These are phyloP conservation scores for Helianthus tuberosus DNA, from an alignment of 129 eudicot species.

Conservation along the genomic window DNA sequence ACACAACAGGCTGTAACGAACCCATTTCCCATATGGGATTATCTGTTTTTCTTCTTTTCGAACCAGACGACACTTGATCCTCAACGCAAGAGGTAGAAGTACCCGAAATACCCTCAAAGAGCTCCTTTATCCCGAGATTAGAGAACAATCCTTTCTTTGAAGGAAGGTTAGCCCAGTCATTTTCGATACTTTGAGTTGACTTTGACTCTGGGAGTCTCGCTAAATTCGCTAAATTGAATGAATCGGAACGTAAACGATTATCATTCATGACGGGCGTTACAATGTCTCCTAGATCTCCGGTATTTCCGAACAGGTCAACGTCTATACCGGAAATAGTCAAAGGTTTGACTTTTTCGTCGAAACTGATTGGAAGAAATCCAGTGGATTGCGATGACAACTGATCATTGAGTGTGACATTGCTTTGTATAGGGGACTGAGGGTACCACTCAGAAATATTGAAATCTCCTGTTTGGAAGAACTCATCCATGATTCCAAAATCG, in stretches of 20 bases:
- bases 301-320: slow-evolving; percentile 35
- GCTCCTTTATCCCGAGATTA: slow-evolving; percentile 72
- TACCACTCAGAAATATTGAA: slow-evolving; percentile 46
- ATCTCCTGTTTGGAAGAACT: slow-evolving; percentile 48
- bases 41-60: slow-evolving; percentile 60
- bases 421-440: slow-evolving; percentile 40
- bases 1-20: slow-evolving; percentile 31
- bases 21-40: slow-evolving; percentile 33
- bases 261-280: slow-evolving; percentile 32
- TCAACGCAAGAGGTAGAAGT: slow-evolving; percentile 53
- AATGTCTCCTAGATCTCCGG: slow-evolving; percentile 45
- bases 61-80: slow-evolving; percentile 52
- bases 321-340: slow-evolving; percentile 38
- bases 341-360: slow-evolving; percentile 38
- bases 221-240: slow-evolving; percentile 35
- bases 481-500: slow-evolving; percentile 46
- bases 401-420: slow-evolving; percentile 36
- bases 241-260: slow-evolving; percentile 28
- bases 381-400: slow-evolving; percentile 32
- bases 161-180: slow-evolving; percentile 25
- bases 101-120: slow-evolving; percentile 55
- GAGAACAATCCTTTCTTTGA: slow-evolving; percentile 72
- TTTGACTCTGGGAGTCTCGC: slow-evolving; percentile 33
- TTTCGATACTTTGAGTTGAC: slow-evolving; percentile 28
- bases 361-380: slow-evolving; percentile 23